Percentiles rank a stretch among this genome's conserved stretches.
phyloP scores from a whole-genome alignment of 768 basidiomycete species.

The Postia placenta region DNA sequence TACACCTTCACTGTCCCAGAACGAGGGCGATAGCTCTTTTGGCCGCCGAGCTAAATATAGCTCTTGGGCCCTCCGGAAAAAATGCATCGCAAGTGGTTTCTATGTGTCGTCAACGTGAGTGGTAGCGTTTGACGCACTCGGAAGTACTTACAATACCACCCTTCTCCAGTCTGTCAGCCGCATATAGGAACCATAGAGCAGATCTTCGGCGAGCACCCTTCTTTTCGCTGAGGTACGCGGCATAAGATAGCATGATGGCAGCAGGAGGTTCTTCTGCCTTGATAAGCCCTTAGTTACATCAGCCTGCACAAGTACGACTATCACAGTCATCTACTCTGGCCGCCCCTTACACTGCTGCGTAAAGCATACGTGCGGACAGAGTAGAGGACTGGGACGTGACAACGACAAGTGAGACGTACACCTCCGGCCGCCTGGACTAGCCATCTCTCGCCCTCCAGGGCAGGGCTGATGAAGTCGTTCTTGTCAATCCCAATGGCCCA shows the following conservation, averaged over 20 bases:
- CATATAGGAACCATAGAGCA: slow-evolving; percentile 72
- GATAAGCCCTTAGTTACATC: slow-evolving; percentile 12
- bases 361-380: background rate
- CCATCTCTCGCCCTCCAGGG: slow-evolving; percentile 78
- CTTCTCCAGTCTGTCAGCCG: slow-evolving; percentile 76
- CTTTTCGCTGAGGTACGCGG: slow-evolving; percentile 59
- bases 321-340: too few species aligned
- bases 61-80: slow-evolving; percentile 65
- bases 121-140: background rate
- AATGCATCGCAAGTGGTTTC: slow-evolving; percentile 85
- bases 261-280: slow-evolving; percentile 82
- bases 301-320: too few species aligned
- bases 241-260: slow-evolving; percentile 76
- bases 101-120: slow-evolving; percentile 24
- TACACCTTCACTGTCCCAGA: slow-evolving; percentile 68
- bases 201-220: slow-evolving; percentile 57
- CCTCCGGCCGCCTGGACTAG: slow-evolving; percentile 80
- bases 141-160: slow-evolving; percentile 65
- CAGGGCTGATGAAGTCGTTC: slow-evolving; percentile 49
- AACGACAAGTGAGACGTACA: slow-evolving; percentile 38
- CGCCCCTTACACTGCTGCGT: too few species aligned
- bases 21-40: slow-evolving; percentile 70
- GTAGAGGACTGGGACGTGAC: slow-evolving; percentile 17
- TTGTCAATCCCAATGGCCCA: slow-evolving; percentile 66
- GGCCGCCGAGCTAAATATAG: slow-evolving; percentile 45